Conservation (phyloP, 495 filamentous ascomycete genomes). For the Annulohypoxylon bovei region DNA sequence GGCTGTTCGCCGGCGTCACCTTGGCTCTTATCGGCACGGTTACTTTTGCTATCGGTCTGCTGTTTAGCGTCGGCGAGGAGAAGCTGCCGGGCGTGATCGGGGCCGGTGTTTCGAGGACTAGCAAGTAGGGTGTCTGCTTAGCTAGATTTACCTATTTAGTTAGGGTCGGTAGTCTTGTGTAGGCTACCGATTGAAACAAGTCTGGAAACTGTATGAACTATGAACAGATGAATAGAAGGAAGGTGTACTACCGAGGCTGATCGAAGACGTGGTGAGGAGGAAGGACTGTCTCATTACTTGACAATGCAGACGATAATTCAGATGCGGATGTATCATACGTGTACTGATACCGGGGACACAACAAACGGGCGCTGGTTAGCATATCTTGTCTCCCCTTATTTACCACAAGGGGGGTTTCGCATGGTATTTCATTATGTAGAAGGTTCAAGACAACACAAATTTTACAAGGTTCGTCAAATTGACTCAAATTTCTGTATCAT, state of each 20-base stretch:
- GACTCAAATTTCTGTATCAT: neutral
- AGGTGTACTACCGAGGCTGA: neutral
- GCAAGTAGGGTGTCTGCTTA: constrained; percentile 38
- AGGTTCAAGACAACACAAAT: constrained; percentile 23
- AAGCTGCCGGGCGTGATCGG: constrained; percentile 86
- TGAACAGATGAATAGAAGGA: neutral
- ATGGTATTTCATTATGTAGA: constrained; percentile 39
- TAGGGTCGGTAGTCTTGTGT: neutral
- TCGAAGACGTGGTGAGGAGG: neutral
- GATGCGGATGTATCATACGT: constrained; percentile 40
- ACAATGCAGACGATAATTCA: constrained; percentile 19
- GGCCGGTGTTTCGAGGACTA: constrained; percentile 78
- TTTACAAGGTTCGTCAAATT: constrained; percentile 6
- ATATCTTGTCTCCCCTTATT: constrained; percentile 20
- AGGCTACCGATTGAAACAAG: neutral
- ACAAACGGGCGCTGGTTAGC: constrained; percentile 37
- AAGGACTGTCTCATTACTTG: neutral
- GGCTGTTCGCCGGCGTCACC: constrained; percentile 77
- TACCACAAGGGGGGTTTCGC: neutral
- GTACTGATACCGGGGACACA: constrained; percentile 37
- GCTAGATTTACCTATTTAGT: neutral
- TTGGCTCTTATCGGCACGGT: constrained; percentile 70
- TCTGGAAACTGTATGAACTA: neutral
- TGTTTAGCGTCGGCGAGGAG: constrained; percentile 81
- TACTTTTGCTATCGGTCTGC: constrained; percentile 73